Evolutionary conservation across 192 early-diverging fungal species (phyloP).

Genomic region (Coemansia sp.): DNA sequence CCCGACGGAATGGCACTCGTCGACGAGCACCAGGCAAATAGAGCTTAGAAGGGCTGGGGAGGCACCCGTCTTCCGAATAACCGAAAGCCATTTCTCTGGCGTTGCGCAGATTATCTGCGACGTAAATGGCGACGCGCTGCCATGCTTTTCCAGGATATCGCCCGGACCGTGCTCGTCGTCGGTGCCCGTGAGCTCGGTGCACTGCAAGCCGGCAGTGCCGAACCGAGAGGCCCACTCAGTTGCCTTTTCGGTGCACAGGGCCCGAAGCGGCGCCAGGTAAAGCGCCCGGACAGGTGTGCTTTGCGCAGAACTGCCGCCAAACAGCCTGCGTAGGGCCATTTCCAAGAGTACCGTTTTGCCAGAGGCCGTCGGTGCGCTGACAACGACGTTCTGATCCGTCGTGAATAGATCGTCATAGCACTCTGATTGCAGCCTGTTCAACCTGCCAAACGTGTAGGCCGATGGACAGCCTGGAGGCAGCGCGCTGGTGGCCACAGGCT

Average conservation of each 20-base stretch:
- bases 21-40: slow-evolving; percentile 52
- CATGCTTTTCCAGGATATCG: too few relatives aligned
- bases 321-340: slow-evolving; percentile 36
- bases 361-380: slow-evolving; percentile 59
- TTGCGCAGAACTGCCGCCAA: background rate
- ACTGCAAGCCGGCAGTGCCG: slow-evolving; percentile 23
- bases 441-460: slow-evolving; percentile 18
- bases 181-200: slow-evolving; percentile 52
- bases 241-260: slow-evolving; percentile 57
- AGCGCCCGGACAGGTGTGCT: slow-evolving; percentile 29
- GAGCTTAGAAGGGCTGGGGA: slow-evolving; percentile 9
- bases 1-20: slow-evolving; percentile 66
- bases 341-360: slow-evolving; percentile 65
- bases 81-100: slow-evolving; percentile 66
- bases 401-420: slow-evolving; percentile 14
- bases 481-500: slow-evolving; percentile 3
- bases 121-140: background rate
- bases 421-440: slow-evolving; percentile 25
- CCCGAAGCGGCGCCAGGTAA: slow-evolving; percentile 64
- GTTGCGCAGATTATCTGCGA: slow-evolving; percentile 55
- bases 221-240: slow-evolving; percentile 56
- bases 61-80: slow-evolving; percentile 31
- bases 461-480: slow-evolving; percentile 8
- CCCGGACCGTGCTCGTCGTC: background rate
- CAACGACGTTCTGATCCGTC: slow-evolving; percentile 11